These are phyloP conservation scores for Mitragyna speciosa DNA, from an alignment of 257 asterid species.

Conservation along the genomic window DNA sequence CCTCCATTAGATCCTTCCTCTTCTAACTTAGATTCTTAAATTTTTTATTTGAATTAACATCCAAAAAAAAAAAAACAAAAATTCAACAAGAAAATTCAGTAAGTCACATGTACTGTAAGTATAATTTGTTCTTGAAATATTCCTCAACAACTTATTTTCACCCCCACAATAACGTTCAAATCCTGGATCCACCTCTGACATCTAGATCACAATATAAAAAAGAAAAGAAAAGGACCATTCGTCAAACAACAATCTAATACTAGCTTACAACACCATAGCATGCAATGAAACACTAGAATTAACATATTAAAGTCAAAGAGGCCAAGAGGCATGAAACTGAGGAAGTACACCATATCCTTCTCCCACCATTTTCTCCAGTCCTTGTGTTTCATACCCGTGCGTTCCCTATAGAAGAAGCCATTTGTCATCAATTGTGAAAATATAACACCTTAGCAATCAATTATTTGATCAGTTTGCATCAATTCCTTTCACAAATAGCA, in stretches of 20 bases:
- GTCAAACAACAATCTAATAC: not conserved
- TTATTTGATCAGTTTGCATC: not conserved
- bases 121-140: too few relatives aligned
- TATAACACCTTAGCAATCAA: not conserved
- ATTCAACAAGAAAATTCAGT: too few relatives aligned
- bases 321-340: slow-evolving; percentile 67
- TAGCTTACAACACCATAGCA: not conserved
- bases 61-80: too few relatives aligned
- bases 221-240: not conserved
- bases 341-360: slow-evolving; percentile 64
- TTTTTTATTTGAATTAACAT: too few relatives aligned
- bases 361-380: slow-evolving; percentile 55
- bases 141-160: too few relatives aligned
- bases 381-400: slow-evolving; percentile 59
- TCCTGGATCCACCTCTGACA: too few relatives aligned
- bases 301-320: slow-evolving; percentile 38
- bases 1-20: too few relatives aligned
- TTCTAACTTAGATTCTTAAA: too few relatives aligned
- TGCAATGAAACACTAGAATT: not conserved
- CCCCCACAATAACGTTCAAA: too few relatives aligned
- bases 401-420: slow-evolving; percentile 44
- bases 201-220: not conserved
- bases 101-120: too few relatives aligned
- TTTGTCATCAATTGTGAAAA: not conserved
- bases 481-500: not conserved